Evolutionary conservation across 2,329 filamentous ascomycete species (phyloP).

Genomic region (Nigrospora osmanthi): DNA sequence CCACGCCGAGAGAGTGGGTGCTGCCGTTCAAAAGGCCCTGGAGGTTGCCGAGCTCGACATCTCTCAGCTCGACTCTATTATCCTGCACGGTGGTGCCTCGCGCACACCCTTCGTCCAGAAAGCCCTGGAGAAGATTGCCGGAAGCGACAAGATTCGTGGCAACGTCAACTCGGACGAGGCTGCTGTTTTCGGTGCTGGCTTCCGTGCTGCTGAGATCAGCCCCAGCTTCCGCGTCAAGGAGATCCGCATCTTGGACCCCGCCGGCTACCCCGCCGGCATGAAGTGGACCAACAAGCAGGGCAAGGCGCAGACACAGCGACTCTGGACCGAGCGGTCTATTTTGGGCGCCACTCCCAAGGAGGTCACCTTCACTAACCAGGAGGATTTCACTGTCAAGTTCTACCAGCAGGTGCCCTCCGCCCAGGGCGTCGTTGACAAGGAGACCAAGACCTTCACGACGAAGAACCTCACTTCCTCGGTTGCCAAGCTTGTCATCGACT

Average conservation of each 20-base stretch:
- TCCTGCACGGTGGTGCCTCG: conserved; percentile 84
- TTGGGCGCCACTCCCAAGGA: conserved; percentile 74
- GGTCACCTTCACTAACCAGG: conserved; percentile 71
- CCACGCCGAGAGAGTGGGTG: conserved; percentile 60
- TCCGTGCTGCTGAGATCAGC: conserved; percentile 86
- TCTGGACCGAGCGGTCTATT: conserved; percentile 73
- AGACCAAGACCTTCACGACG: conserved; percentile 61
- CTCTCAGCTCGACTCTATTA: conserved; percentile 76
- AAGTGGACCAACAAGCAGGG: conserved; percentile 64
- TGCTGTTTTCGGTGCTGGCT: conserved; percentile 90
- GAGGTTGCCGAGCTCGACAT: conserved; percentile 64
- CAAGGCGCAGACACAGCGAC: conserved; percentile 68
- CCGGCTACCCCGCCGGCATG: conserved; percentile 66
- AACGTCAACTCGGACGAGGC: conserved; percentile 98
- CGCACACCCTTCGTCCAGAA: conserved; percentile 93
- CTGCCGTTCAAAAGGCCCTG: conserved; percentile 67
- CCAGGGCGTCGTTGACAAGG: conserved; percentile 43
- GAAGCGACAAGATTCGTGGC: conserved; percentile 73
- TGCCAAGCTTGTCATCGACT: conserved; percentile 68
- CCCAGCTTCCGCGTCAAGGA: conserved; percentile 98
- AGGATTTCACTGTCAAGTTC: conserved; percentile 75
- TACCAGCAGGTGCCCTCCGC: conserved; percentile 59
- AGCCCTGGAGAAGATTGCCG: conserved; percentile 68
- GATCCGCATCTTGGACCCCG: conserved; percentile 73
- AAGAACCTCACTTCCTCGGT: conserved; percentile 82